Evolutionary conservation across 1,139 yeast species (phyloP), one percentile per base, ranked within the genome.

Genomic region (Candida sanyaensis): DNA sequence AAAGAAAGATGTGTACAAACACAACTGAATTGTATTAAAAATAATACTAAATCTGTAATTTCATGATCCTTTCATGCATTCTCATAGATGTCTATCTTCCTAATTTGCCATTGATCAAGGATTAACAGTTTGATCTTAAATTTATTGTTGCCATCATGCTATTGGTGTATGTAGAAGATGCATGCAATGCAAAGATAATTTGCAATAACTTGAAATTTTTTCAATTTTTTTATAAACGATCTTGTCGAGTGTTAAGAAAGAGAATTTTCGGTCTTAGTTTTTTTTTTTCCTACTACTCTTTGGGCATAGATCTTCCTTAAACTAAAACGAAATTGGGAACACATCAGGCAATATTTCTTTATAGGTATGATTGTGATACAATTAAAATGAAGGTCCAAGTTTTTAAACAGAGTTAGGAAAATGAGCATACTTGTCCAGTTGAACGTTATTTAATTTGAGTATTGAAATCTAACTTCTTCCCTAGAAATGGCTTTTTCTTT

Each of bases 201-300:
- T 41, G 43, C 43, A 41, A 41, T 38, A 41, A 26, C 30, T 41
- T 12, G 24, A 10, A 41, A 41, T 41, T 41, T 33, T 32, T 12
- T 31, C 37, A 27, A 12, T 41, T 32, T 26, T 29, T 29, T 13
- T 13, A 6, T 39, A 17, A 23, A 11, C 11, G 23, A 41, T 21
- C 12, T 30, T 8, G 10, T 32, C 10, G 28, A 34, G 24, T 27
- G 43, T 41, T 30, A 32, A n/a, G 37, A 32, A 41, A 32, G 43
- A 32, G 43, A 41, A 41, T 32, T 40, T 40, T 12, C 21, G 21
- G 21, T 34, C 27, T 6, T 6, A 6, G 28, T 23, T 34, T 9
- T 21, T n/a, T 34, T 21, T 34, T 34, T 31, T 31, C 12, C 21
- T 31, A 6, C 8, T 33, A 13, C 11, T 33, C 1, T 33, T 33